Base-by-base conservation (phyloP, 495 filamentous ascomycete species). In the Trichoderma asperelloides region DNA sequence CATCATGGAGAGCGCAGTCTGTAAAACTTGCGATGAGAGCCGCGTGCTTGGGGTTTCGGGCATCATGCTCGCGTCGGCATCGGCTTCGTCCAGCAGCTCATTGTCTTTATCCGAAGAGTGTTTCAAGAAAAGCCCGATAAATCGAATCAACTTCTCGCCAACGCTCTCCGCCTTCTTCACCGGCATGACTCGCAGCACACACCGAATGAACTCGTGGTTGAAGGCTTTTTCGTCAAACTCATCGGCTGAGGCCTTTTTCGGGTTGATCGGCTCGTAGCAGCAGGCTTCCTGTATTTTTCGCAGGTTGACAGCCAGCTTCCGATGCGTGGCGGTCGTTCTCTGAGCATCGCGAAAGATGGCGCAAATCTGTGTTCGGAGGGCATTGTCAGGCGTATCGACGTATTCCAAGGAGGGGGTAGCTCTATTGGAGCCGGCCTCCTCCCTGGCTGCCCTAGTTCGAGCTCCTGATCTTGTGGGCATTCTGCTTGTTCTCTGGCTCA, bases 141-240 rank as follows among this genome's bases (percentile, higher is more conserved):
- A 97, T 51, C 91, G 84, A 64, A 98, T 81, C 45, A 89, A 82
- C 68, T 90, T 86, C 75, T 99, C 95, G 28, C 92, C 95, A 4
- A 91, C 93, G 37, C 86, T 83, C 78, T 99, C 95, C 43, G 89
- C 89, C 82, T 96, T 97, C 81, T 96, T 96, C 30, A 98, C 89
- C 3, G 87, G 81, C 79, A 98, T 83, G 66, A 93, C 81, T 49
- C 93, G 84, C 66, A 94, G 78, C 45, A 96, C 83, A 71, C 93
- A 97, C 73, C 93, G 82, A 40, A 83, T 82, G 40, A 97, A 86
- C 77, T 97, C 96, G 60, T 83, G 78, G 68, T 92, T 95, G 78
- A 98, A 98, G 65, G 95, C 88, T 49, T 87, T 83, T 74, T 97
- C 94, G 11, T 88, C 86, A 69, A 91, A 86, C 2, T 87, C 88